Percentiles rank a stretch among this genome's conserved stretches.
phyloP scores from a whole-genome alignment of 768 basidiomycete genomes.

The Leccinellum rugosiceps region DNA sequence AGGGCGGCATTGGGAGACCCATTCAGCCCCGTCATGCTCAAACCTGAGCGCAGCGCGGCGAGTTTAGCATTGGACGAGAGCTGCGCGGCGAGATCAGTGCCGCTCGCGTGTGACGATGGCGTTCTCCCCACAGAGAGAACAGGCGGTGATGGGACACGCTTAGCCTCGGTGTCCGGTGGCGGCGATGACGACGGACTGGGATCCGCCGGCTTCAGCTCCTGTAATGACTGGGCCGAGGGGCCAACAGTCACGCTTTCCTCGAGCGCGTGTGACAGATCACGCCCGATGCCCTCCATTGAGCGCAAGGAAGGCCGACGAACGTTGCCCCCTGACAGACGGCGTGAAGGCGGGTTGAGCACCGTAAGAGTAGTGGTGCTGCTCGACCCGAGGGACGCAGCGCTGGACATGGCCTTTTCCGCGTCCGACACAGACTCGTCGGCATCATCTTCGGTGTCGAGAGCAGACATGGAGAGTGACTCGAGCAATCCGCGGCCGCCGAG shows the following conservation, averaged over 20 bases:
- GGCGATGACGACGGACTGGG: background rate
- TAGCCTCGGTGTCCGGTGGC: background rate
- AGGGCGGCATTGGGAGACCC: constrained; percentile 10
- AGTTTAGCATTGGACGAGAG: constrained; percentile 46
- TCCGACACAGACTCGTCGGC: constrained; percentile 21
- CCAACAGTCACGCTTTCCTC: constrained; percentile 16
- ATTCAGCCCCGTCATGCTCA: constrained; percentile 29
- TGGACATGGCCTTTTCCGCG: constrained; percentile 9
- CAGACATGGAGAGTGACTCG: constrained; percentile 49
- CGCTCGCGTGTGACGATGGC: constrained; percentile 9
- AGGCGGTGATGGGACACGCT: constrained; percentile 4
- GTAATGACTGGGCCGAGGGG: background rate
- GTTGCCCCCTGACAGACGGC: constrained; percentile 11
- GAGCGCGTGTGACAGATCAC: constrained; percentile 30
- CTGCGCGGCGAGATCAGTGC: constrained; percentile 43
- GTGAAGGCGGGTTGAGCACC: constrained; percentile 1
- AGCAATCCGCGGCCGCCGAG: constrained; percentile 34
- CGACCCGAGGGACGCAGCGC: background rate
- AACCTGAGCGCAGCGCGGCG: constrained; percentile 41
- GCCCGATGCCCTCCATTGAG: constrained; percentile 34
- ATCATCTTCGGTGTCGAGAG: constrained; percentile 49
- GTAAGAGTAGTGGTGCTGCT: background rate
- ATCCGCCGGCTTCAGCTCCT: background rate
- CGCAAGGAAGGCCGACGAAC: constrained; percentile 12
- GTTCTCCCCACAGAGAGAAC: background rate